Evolutionary conservation across 495 filamentous ascomycete genomes (phyloP).

Genomic region (Tirmania nivea): DNA sequence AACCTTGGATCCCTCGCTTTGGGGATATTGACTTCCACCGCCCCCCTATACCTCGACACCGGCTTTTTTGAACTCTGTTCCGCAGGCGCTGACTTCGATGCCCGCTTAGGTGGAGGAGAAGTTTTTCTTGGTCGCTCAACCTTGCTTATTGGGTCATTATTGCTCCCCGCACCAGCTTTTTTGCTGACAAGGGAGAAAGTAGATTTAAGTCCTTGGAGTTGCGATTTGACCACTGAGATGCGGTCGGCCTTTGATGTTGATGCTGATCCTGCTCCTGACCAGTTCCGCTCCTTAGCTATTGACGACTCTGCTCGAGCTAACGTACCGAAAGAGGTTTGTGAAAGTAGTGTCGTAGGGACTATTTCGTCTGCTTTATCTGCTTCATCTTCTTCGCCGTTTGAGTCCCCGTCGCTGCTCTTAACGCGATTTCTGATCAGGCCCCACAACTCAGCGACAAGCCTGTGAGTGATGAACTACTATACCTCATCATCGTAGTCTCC

Average conservation of each 20-base stretch:
- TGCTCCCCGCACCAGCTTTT: slow-evolving; percentile 13
- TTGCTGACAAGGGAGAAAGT: slow-evolving; percentile 5
- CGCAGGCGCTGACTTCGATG: slow-evolving; percentile 71
- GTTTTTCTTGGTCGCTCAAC: slow-evolving; percentile 13
- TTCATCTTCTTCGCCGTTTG: not conserved
- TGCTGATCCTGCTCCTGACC: no score
- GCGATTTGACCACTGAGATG: slow-evolving; percentile 21
- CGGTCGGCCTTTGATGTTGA: slow-evolving; percentile 18
- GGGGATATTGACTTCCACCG: slow-evolving; percentile 33
- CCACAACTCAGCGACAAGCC: no score
- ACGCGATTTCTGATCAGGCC: no score
- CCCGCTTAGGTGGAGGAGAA: slow-evolving; percentile 25
- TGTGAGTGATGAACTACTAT: no score
- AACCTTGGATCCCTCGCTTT: slow-evolving; percentile 74
- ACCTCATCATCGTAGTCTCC: no score
- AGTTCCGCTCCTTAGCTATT: slow-evolving; percentile 20
- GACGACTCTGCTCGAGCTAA: slow-evolving; percentile 65
- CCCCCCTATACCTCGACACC: slow-evolving; percentile 56
- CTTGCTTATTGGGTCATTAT: slow-evolving; percentile 16
- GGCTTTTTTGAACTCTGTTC: slow-evolving; percentile 59
- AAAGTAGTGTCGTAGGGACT: slow-evolving; percentile 7
- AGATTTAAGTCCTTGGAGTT: slow-evolving; percentile 7
- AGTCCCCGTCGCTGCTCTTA: not conserved
- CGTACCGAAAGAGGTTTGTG: slow-evolving; percentile 60
- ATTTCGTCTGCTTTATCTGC: not conserved